Conservation (phyloP, 2,329 filamentous ascomycete species). For the Penicillium sp. region DNA sequence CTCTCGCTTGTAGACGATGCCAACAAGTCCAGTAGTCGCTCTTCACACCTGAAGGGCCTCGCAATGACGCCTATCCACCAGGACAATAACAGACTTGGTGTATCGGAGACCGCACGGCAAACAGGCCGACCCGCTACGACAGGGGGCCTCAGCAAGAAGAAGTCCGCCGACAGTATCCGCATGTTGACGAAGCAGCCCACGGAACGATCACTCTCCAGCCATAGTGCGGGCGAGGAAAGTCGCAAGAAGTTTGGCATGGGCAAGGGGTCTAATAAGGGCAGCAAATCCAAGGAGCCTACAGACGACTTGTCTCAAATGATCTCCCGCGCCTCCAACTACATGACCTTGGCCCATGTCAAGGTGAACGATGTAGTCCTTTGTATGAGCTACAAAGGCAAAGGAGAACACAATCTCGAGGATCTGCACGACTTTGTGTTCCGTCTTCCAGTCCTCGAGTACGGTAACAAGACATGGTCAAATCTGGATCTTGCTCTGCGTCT, state of each 20-base stretch:
- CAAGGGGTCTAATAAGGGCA: conserved; percentile 50
- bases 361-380: conserved; percentile 94
- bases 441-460: conserved; percentile 89
- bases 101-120: conserved; percentile 24
- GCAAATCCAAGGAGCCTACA: conserved; percentile 64
- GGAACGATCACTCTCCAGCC: conserved; percentile 38
- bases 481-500: conserved; percentile 88
- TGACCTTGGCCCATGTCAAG: conserved; percentile 94
- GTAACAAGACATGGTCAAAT: conserved; percentile 99
- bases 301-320: conserved; percentile 98
- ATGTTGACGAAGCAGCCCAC: conserved; percentile 37
- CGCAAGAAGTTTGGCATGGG: conserved; percentile 51
- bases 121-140: conserved; percentile 34
- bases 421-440: conserved; percentile 97
- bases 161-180: conserved; percentile 44
- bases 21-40: conserved; percentile 33
- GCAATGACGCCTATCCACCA: conserved; percentile 37
- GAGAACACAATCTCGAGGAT: conserved; percentile 93
- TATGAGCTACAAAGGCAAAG: conserved; percentile 93
- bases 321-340: conserved; percentile 89
- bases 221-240: conserved; percentile 37
- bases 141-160: conserved; percentile 39
- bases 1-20: conserved; percentile 57
- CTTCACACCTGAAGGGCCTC: conserved; percentile 33
- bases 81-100: conserved; percentile 26